Conservation (phyloP, 352 stramenopile genomes). For the Phytophthora citricola region DNA sequence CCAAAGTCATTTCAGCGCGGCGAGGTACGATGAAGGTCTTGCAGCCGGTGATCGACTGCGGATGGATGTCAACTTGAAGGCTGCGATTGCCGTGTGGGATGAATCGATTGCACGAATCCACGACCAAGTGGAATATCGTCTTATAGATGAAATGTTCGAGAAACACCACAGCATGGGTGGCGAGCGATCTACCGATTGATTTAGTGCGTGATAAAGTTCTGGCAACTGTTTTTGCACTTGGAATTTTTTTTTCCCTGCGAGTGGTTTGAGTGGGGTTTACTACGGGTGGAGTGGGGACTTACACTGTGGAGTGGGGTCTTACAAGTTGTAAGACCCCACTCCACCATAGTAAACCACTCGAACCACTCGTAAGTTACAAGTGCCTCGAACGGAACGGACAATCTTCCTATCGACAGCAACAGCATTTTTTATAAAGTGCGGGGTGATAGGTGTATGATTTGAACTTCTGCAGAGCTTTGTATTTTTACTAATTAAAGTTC, state of each 20-base stretch:
- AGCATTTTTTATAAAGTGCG: too few relatives aligned
- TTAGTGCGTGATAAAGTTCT: neutral
- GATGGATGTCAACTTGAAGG: constrained; percentile 4
- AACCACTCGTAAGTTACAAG: too few relatives aligned
- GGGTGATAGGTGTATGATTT: too few relatives aligned
- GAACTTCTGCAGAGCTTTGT: neutral
- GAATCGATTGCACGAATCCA: constrained; percentile 16
- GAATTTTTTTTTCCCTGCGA: too few relatives aligned
- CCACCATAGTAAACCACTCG: too few relatives aligned
- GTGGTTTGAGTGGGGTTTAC: too few relatives aligned
- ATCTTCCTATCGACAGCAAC: too few relatives aligned
- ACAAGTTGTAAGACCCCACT: too few relatives aligned
- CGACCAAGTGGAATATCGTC: neutral
- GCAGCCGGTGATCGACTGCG: neutral
- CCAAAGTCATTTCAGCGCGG: constrained; percentile 9
- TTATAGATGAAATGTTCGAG: neutral
- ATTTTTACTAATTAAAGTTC: neutral
- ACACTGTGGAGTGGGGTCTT: too few relatives aligned
- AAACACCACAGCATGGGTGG: neutral
- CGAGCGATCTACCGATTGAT: neutral
- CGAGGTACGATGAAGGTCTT: constrained; percentile 10
- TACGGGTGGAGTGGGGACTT: too few relatives aligned
- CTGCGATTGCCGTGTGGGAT: constrained; percentile 9
- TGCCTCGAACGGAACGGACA: too few relatives aligned
- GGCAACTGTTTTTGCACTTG: neutral